Evolutionary conservation across 1,284 basidiomycete species (phyloP), one percentile per base, ranked within the genome.

Genomic region (Trametes sp.): DNA sequence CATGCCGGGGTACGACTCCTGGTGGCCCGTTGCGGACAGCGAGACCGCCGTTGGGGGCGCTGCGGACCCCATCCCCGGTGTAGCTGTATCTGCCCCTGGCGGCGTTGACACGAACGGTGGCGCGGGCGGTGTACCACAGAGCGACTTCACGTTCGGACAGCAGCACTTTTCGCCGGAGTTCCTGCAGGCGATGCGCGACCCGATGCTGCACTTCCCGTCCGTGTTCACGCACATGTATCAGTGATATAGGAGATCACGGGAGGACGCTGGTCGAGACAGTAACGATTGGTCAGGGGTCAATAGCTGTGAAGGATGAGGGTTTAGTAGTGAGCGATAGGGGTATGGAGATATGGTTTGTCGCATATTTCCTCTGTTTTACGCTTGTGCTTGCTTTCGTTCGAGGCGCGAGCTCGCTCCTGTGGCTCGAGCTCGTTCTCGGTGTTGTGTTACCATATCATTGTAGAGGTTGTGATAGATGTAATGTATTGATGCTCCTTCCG

Each of bases 201-300:
- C 70, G 9, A 51, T 69, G 41, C 36, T 71, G 10, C 70, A 71
- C 49, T 71, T 71, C 55, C 70, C 70, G 23, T 65, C 65, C 26
- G 54, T 51, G 42, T 67, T 65, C 38, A 35, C 49, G 35, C 64
- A 56, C 29, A 52, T 57, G 42, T 53, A 53, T 23, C 33, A 19
- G 28, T 28, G 38, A 19, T n/a, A n/a, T n/a, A 19, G 13, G 38
- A 41, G 10, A 2, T 14, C 38, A n/a, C 16, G 19, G 8, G 38
- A n/a, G 38, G 38, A n/a, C 16, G 3, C 16, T 19, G n/a, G n/a
- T n/a, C n/a, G n/a, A n/a, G n/a, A n/a, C n/a, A n/a, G n/a, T n/a
- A n/a, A n/a, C n/a, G n/a, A n/a, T n/a, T n/a, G n/a, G n/a, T n/a
- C n/a, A n/a, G n/a, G n/a, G n/a, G n/a, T n/a, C n/a, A n/a, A n/a